Conservation (phyloP, 257 asterid species). For the Misopates orontium region DNA sequence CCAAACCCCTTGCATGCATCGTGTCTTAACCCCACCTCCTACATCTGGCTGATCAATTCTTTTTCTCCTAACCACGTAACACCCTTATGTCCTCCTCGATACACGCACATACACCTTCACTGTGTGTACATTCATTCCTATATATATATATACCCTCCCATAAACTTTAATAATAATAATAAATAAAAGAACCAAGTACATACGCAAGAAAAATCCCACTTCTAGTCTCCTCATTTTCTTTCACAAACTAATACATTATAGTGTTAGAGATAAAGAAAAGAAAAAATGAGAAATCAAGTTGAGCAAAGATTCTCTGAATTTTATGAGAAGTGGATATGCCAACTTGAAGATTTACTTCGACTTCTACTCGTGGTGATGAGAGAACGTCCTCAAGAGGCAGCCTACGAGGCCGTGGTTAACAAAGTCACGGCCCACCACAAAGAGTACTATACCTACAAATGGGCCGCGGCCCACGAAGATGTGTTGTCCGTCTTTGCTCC, state of each 20-base stretch:
- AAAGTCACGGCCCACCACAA: constrained; percentile 68
- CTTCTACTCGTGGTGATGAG: constrained; percentile 20
- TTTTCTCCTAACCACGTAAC: no score
- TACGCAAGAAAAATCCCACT: no score
- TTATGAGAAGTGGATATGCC: constrained; percentile 55
- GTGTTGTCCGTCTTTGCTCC: constrained; percentile 52
- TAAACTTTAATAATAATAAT: no score
- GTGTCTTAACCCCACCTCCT: no score
- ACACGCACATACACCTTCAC: no score
- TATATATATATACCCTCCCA: no score
- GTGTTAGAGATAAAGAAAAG: background rate
- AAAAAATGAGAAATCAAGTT: constrained; percentile 37
- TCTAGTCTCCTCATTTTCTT: background rate
- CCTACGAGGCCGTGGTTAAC: constrained; percentile 26
- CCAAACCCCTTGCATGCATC: no score
- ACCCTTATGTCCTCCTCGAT: no score
- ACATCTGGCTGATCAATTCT: no score
- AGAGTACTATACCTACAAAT: constrained; percentile 55
- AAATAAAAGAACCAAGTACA: no score
- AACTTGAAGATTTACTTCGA: constrained; percentile 46
- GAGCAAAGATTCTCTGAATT: constrained; percentile 43
- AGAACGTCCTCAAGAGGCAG: background rate
- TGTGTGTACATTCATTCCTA: no score
- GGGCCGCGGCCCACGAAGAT: constrained; percentile 65
- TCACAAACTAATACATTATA: background rate